These are phyloP conservation scores for Oryza coarctata DNA, from an alignment of 176 grass and related monocot species.

Conservation along the genomic window DNA sequence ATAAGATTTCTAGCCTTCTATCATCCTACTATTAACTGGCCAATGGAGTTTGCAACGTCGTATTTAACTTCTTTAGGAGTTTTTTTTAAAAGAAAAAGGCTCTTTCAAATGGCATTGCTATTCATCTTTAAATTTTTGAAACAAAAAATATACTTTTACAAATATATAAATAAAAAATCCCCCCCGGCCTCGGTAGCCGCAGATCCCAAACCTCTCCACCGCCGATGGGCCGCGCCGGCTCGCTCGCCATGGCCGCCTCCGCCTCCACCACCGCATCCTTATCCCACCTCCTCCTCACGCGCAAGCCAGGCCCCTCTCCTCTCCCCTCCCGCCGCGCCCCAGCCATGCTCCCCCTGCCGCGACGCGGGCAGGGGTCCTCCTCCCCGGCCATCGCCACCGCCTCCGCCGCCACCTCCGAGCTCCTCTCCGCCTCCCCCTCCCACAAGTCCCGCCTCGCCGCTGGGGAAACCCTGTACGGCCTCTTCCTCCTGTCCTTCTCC, in stretches of 20 bases:
- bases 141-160: too few species aligned
- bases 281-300: conserved; percentile 27
- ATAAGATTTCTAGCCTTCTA: too few species aligned
- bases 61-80: too few species aligned
- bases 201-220: conserved; percentile 10
- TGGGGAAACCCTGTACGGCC: conserved; percentile 74
- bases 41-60: too few species aligned
- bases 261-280: conserved; percentile 17
- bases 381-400: conserved; percentile 28
- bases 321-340: neutral
- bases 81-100: too few species aligned
- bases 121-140: too few species aligned
- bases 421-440: conserved; percentile 18
- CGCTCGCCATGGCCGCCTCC: conserved; percentile 36
- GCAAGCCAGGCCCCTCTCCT: conserved; percentile 10
- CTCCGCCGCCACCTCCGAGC: conserved; percentile 36
- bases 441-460: conserved; percentile 73
- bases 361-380: neutral
- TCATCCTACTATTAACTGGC: too few species aligned
- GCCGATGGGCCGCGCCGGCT: conserved; percentile 38
- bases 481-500: conserved; percentile 88
- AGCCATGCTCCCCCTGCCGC: conserved; percentile 14
- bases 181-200: conserved; percentile 23
- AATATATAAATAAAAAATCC: too few species aligned
- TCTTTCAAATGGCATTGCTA: too few species aligned